Evolutionary conservation across 768 basidiomycete genomes (phyloP).

Genomic region (Pisolithus microcarpus): DNA sequence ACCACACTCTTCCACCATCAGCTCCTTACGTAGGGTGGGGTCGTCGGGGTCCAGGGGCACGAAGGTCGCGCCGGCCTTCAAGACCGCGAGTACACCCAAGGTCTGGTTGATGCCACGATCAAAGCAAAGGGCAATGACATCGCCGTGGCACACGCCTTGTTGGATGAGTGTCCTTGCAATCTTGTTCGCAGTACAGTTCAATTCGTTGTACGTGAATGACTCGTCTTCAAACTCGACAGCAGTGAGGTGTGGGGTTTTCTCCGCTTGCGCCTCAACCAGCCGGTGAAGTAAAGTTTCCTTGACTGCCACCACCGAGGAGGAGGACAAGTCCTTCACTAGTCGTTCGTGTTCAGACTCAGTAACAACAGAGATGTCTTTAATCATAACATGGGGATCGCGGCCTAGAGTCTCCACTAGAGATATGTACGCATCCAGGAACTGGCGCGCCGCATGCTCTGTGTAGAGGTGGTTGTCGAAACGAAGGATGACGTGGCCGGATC

Average conservation of each 20-base stretch:
- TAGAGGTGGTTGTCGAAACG: constrained; percentile 25
- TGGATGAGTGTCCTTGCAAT: constrained; percentile 23
- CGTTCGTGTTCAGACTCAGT: constrained; percentile 8
- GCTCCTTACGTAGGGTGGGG: constrained; percentile 23
- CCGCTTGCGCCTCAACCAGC: constrained; percentile 8
- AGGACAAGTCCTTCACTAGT: constrained; percentile 23
- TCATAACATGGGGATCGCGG: constrained; percentile 4
- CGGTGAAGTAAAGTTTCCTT: constrained; percentile 9
- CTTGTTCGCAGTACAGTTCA: constrained; percentile 27
- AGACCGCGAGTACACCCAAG: constrained; percentile 23
- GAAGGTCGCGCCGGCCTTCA: constrained; percentile 25
- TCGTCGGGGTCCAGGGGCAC: constrained; percentile 25
- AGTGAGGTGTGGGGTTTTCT: constrained; percentile 14
- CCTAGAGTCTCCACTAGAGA: constrained; percentile 21
- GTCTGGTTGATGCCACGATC: constrained; percentile 25
- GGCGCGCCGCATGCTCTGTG: constrained; percentile 22
- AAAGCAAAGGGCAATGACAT: constrained; percentile 23
- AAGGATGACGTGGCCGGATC: constrained; percentile 18
- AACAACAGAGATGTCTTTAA: constrained; percentile 10
- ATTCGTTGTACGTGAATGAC: constrained; percentile 24
- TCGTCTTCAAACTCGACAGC: constrained; percentile 25
- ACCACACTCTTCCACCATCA: constrained; percentile 21
- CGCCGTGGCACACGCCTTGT: constrained; percentile 19
- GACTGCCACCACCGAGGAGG: constrained; percentile 5
- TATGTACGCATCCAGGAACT: constrained; percentile 25